Base-by-base conservation (phyloP, 2,329 filamentous ascomycete genomes). In the Penicillium sp. region DNA sequence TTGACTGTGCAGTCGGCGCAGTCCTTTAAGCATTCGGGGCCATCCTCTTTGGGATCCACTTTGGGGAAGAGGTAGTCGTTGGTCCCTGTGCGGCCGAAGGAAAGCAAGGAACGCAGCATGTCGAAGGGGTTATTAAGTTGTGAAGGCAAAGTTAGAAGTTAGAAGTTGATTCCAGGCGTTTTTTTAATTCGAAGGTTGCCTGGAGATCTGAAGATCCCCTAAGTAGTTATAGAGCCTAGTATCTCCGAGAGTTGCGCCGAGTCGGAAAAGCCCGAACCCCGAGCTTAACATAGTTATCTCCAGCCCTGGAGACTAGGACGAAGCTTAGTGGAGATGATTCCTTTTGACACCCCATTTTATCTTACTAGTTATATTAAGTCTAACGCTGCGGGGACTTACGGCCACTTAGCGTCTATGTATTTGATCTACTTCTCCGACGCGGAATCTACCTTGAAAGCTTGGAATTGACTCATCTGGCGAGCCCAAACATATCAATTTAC, bases 1-100 rank as follows among this genome's bases (percentile, higher is more conserved):
- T 66, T 56, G 1, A 63, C 56, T 3, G 68, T 70, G 49, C 68
- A 70, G 48, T 69, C 64, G 4, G 64, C 60, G 54, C 68, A 70
- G 45, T 70, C 68, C 40, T 57, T 57, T 15, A 59, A 48, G 48
- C 68, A 70, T 35, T 69, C 64, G 3, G 64, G 58, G 0, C 67
- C 67, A 47, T 70, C 68, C 40, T 58, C 29, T 12, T 56, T 54
- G 4, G 63, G 59, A 31, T 67, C 56, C 43, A 70, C 68, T n/a
- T 54, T 63, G 13, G 68, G 68, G 48, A 70, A 68, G 21, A 69
- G 53, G 48, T 69, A 70, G 10, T 67, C 43, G 24, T 52, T 44
- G 31, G 55, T 45, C 45, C 40, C 49, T 40, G 53, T 38, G 24
- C 59, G 60, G 17, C 61, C 59, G 3, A 64, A 45, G n/a, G 64